Conservation (phyloP, 192 early-diverging fungal species). For the Backusella macrospora region DNA sequence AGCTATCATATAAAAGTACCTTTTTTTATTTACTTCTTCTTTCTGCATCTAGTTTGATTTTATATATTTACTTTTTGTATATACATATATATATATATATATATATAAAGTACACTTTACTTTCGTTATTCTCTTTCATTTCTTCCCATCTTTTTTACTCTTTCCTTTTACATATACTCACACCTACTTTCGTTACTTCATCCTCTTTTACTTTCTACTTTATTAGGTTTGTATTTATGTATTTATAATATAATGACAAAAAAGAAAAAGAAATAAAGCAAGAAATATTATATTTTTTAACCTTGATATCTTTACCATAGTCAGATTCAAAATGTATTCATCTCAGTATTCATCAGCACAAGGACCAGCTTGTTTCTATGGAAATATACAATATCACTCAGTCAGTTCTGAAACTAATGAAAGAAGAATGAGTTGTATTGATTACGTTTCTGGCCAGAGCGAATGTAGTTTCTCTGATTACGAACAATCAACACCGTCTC, state of each 20-base stretch:
- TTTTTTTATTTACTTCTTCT: not conserved
- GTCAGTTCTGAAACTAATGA: not conserved
- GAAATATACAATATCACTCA: not conserved
- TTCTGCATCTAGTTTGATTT: not conserved
- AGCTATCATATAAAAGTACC: not conserved
- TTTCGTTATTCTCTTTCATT: not conserved
- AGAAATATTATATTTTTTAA: not conserved
- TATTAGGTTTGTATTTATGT: not conserved
- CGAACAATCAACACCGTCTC: conserved; percentile 27
- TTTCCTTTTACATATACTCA: not conserved
- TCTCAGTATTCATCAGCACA: not conserved
- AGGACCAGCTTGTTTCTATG: not conserved
- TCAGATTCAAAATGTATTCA: conserved; percentile 8
- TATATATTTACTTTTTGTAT: not conserved
- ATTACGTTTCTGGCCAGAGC: conserved; percentile 21
- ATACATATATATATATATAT: not conserved
- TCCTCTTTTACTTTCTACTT: not conserved
- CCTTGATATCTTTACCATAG: not conserved
- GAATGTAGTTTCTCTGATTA: conserved; percentile 23
- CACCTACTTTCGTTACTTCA: conserved; percentile 1
- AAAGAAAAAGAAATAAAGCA: not conserved
- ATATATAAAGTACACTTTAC: conserved; percentile 7
- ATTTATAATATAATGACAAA: not conserved
- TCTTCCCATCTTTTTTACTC: not conserved
- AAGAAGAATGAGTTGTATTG: conserved; percentile 23